These are phyloP conservation scores for Phaeophleospora eucalypticola DNA, from an alignment of 2,329 filamentous ascomycete species.

Conservation along the genomic window DNA sequence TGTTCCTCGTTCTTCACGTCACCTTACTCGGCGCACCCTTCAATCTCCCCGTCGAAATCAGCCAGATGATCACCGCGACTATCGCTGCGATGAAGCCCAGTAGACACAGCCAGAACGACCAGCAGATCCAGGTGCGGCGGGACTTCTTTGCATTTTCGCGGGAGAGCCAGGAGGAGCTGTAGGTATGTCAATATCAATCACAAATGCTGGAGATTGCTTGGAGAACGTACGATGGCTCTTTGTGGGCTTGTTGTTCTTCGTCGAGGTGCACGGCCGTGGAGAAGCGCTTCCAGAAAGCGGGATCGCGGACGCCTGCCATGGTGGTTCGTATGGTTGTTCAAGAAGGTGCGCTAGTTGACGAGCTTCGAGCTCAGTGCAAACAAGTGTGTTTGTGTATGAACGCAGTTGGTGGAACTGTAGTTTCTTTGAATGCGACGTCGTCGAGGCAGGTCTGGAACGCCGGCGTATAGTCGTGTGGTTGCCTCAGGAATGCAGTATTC, in stretches of 20 bases:
- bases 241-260: constrained; percentile 37
- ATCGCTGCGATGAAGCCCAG: constrained; percentile 43
- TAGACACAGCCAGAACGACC: constrained; percentile 45
- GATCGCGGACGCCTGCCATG: constrained; percentile 54
- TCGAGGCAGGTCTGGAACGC: background rate
- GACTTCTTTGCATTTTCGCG: constrained; percentile 47
- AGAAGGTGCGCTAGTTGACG: background rate
- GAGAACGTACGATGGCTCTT: constrained; percentile 39
- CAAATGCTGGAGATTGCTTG: constrained; percentile 6
- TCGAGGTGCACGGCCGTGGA: constrained; percentile 55
- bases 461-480: no score
- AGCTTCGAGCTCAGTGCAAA: background rate
- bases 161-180: constrained; percentile 53
- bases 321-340: background rate
- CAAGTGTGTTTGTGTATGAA: no score
- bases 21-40: constrained; percentile 2
- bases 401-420: no score
- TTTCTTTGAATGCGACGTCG: no score
- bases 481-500: background rate
- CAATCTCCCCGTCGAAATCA: constrained; percentile 27
- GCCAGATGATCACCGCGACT: constrained; percentile 45
- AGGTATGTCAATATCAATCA: constrained; percentile 3
- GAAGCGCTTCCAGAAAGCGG: constrained; percentile 59
- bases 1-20: background rate
- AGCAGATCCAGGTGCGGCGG: constrained; percentile 47